phyloP scores from a whole-genome alignment of 2,329 filamentous ascomycete species.

The Aschersonia sp. region DNA sequence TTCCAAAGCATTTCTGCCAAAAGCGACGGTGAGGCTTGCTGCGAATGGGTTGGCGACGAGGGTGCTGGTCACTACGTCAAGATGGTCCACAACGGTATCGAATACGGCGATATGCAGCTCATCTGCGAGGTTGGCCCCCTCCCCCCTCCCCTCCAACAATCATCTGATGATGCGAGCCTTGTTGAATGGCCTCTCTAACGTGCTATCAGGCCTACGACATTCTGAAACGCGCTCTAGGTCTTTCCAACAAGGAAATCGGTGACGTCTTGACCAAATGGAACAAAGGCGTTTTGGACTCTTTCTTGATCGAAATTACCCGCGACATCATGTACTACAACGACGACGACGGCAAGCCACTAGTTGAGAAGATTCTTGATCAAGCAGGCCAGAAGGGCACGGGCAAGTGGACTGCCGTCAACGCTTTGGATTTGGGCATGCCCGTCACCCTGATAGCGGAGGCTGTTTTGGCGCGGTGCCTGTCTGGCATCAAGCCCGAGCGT shows the following conservation, averaged over 20 bases:
- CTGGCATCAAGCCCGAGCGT: conserved; percentile 89
- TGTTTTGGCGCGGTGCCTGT: conserved; percentile 89
- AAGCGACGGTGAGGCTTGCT: conserved; percentile 93
- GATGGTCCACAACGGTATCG: conserved; percentile 99
- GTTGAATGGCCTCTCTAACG: background rate
- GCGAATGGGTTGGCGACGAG: conserved; percentile 99
- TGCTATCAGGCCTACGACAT: conserved; percentile 80
- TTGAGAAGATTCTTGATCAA: conserved; percentile 98
- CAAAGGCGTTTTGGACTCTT: conserved; percentile 94
- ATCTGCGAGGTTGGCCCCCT: conserved; percentile 67
- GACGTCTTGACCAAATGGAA: conserved; percentile 95
- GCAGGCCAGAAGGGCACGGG: conserved; percentile 98
- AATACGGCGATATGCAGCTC: conserved; percentile 99
- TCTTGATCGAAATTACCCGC: conserved; percentile 97
- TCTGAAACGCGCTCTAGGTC: conserved; percentile 92
- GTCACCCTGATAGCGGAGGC: conserved; percentile 96
- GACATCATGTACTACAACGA: conserved; percentile 99
- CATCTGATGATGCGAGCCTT: background rate
- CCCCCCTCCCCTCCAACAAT: no score
- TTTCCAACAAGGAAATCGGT: conserved; percentile 87
- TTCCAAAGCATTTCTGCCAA: conserved; percentile 97
- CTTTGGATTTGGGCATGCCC: conserved; percentile 94
- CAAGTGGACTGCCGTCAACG: conserved; percentile 99
- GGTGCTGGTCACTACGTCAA: conserved; percentile 99
- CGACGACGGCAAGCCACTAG: conserved; percentile 74